A percentile compares a stretch with the other conserved stretches of the same genome.
These are phyloP conservation scores for Lactarius quietus DNA, from an alignment of 768 basidiomycete genomes.

Conservation along the genomic window DNA sequence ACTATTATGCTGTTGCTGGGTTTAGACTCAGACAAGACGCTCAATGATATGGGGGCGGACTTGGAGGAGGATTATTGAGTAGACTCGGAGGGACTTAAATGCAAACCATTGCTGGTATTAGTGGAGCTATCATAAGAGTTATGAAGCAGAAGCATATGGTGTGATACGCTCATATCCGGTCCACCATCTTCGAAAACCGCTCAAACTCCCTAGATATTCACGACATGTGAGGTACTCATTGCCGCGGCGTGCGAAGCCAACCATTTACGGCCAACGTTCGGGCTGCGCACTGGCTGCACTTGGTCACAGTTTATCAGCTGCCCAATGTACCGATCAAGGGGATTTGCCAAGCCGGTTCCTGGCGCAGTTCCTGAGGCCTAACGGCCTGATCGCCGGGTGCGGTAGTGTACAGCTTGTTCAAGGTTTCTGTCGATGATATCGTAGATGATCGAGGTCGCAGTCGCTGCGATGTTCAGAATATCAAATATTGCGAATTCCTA, in stretches of 20 bases:
- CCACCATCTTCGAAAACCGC: no score
- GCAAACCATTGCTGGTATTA: no score
- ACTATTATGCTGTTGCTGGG: background rate
- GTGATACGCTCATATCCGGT: no score
- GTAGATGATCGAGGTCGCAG: background rate
- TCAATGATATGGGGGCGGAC: background rate
- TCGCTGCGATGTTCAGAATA: background rate
- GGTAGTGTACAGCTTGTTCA: background rate
- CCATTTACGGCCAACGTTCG: no score
- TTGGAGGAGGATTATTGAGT: background rate
- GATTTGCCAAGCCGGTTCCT: background rate
- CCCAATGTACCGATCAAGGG: no score
- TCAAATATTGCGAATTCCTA: background rate
- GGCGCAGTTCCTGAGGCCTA: background rate
- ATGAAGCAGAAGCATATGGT: no score
- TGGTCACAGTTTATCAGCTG: no score
- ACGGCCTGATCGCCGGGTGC: background rate
- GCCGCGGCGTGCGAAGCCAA: no score
- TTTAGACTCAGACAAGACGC: background rate
- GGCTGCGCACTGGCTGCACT: no score
- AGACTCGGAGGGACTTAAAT: background rate
- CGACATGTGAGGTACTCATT: no score
- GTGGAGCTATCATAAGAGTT: no score
- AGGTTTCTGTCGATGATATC: background rate
- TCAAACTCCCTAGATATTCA: no score